Conservation (phyloP, 371 early-diverging fungal genomes). For the Lichtheimia hyalospora region DNA sequence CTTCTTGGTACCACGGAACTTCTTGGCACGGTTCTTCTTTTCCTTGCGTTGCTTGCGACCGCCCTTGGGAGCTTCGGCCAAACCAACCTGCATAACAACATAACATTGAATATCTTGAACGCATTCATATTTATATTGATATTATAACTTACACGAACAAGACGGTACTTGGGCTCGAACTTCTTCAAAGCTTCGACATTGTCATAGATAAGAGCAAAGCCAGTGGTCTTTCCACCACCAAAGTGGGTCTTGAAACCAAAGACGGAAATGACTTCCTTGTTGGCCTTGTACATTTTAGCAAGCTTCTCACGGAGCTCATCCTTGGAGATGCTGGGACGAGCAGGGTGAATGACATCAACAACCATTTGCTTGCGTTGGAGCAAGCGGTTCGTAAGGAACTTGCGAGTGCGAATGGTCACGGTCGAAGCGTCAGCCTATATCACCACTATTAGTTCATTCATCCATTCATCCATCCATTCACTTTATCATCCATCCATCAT, state of each 20-base stretch:
- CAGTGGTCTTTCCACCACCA: constrained; percentile 98
- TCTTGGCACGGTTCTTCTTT: constrained; percentile 99
- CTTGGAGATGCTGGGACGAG: constrained; percentile 90
- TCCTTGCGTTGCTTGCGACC: constrained; percentile 99
- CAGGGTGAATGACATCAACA: constrained; percentile 96
- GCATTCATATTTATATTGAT: not conserved
- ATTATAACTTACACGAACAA: constrained; percentile 66
- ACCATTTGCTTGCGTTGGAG: constrained; percentile 98
- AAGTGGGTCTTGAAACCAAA: constrained; percentile 96
- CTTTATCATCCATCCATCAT: no score
- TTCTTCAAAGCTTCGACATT: constrained; percentile 93
- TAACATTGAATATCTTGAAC: not conserved
- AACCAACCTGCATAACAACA: constrained; percentile 59
- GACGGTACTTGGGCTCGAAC: constrained; percentile 98
- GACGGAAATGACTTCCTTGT: constrained; percentile 87
- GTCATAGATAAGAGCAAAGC: constrained; percentile 98
- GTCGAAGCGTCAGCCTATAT: constrained; percentile 66
- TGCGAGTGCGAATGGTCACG: constrained; percentile 97
- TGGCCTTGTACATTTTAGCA: constrained; percentile 95
- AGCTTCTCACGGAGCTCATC: constrained; percentile 94
- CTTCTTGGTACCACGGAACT: constrained; percentile 97
- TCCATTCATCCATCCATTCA: no score
- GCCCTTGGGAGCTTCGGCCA: constrained; percentile 74
- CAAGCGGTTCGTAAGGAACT: constrained; percentile 98
- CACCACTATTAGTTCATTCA: no score